Evolutionary conservation across 352 stramenopile genomes (phyloP).

Genomic region (Phytophthora pisi): DNA sequence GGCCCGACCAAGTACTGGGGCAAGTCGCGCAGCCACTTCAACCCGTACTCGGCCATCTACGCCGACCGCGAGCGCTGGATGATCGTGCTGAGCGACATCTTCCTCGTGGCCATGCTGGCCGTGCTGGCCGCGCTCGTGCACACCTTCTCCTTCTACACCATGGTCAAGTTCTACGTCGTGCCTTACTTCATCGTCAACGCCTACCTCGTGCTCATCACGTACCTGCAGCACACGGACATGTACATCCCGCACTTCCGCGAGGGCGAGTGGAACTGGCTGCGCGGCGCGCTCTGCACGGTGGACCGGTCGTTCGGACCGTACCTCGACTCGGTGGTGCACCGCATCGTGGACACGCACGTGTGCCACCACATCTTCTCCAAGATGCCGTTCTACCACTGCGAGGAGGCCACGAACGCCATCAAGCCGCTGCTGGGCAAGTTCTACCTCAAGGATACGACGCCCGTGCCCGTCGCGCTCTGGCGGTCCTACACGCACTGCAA

Average conservation of each 20-base stretch:
- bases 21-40: slow-evolving; percentile 94
- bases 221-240: slow-evolving; percentile 98
- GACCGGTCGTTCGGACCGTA: slow-evolving; percentile 96
- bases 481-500: slow-evolving; percentile 93
- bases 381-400: slow-evolving; percentile 98
- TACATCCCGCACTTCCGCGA: slow-evolving; percentile 97
- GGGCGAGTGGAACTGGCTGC: slow-evolving; percentile 96
- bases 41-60: slow-evolving; percentile 95
- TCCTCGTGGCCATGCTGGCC: slow-evolving; percentile 78
- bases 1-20: slow-evolving; percentile 90
- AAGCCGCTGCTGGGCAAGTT: slow-evolving; percentile 94
- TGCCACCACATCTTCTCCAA: slow-evolving; percentile 99
- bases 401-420: slow-evolving; percentile 94
- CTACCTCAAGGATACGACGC: slow-evolving; percentile 95
- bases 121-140: slow-evolving; percentile 61
- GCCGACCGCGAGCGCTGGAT: slow-evolving; percentile 92
- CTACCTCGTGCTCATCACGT: slow-evolving; percentile 98
- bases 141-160: slow-evolving; percentile 75
- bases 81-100: slow-evolving; percentile 93
- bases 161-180: slow-evolving; percentile 95
- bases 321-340: slow-evolving; percentile 97
- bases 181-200: slow-evolving; percentile 97
- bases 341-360: slow-evolving; percentile 98
- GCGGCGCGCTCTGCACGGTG: slow-evolving; percentile 96
- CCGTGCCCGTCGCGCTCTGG: slow-evolving; percentile 92